Percentiles rank a stretch among this genome's conserved stretches.
phyloP scores from a whole-genome alignment of 768 basidiomycete species.

The Myochromella boudieri region DNA sequence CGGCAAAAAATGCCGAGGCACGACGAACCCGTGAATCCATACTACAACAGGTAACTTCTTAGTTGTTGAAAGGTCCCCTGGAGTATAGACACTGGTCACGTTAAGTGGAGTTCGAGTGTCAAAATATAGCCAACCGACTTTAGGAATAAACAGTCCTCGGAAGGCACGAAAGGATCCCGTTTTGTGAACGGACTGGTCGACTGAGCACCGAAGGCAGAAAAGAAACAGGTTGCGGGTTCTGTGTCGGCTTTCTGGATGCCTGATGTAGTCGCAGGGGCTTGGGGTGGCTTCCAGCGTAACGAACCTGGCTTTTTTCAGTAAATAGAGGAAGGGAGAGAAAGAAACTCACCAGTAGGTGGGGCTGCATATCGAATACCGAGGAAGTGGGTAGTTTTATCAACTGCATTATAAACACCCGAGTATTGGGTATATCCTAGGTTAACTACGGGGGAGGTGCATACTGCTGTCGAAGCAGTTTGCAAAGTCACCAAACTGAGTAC shows the following conservation, averaged over 20 bases:
- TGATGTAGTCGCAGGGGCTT: slow-evolving; percentile 22
- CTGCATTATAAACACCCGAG: slow-evolving; percentile 34
- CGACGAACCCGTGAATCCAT: slow-evolving; percentile 42
- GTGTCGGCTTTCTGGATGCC: slow-evolving; percentile 30
- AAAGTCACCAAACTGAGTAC: no score
- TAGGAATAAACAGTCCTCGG: slow-evolving; percentile 42
- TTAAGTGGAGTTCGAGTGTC: neutral
- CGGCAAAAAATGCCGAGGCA: neutral
- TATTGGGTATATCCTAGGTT: slow-evolving; percentile 47
- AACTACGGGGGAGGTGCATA: slow-evolving; percentile 28
- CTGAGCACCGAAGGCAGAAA: slow-evolving; percentile 27
- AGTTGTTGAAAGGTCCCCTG: slow-evolving; percentile 24
- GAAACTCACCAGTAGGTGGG: slow-evolving; percentile 38
- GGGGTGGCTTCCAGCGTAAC: slow-evolving; percentile 35
- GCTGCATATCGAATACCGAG: slow-evolving; percentile 50
- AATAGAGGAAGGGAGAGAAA: neutral
- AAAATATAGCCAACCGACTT: slow-evolving; percentile 24
- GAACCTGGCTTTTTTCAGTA: slow-evolving; percentile 18
- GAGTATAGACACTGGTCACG: slow-evolving; percentile 33
- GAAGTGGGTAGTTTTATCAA: slow-evolving; percentile 34
- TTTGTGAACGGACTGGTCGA: slow-evolving; percentile 17
- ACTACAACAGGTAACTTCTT: slow-evolving; percentile 37
- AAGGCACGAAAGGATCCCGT: slow-evolving; percentile 10
- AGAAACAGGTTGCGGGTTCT: slow-evolving; percentile 33
- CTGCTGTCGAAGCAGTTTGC: slow-evolving; percentile 1